phyloP scores from a whole-genome alignment of 1,284 basidiomycete genomes.

The Boletus albobrunnescens region DNA sequence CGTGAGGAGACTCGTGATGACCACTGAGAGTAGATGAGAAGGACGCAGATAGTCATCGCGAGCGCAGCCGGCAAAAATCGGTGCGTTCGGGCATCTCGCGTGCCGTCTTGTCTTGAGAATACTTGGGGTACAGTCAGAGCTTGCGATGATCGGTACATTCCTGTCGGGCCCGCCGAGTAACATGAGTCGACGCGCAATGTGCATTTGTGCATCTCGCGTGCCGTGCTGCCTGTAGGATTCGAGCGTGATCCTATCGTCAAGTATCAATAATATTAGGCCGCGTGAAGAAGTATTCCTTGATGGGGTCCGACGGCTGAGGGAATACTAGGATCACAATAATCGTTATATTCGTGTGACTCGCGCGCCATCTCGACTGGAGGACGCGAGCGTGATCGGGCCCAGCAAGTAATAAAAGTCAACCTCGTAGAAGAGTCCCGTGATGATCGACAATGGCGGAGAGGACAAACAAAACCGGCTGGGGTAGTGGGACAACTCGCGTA shows the following conservation, averaged over 20 bases:
- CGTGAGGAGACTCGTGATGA: background rate
- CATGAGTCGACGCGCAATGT: too few species aligned
- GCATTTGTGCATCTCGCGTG: background rate
- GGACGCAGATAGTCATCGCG: too few species aligned
- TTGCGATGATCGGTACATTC: too few species aligned
- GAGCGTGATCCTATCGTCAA: background rate
- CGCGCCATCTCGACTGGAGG: background rate
- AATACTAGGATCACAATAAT: background rate
- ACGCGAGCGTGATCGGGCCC: background rate
- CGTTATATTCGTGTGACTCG: conserved; percentile 4
- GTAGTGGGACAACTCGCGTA: conserved; percentile 8
- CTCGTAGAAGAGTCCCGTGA: too few species aligned
- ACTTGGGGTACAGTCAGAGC: too few species aligned
- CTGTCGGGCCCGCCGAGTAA: too few species aligned
- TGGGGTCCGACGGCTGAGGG: background rate
- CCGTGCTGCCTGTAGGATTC: background rate
- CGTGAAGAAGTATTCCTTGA: background rate
- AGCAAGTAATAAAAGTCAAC: background rate
- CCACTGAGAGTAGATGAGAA: too few species aligned
- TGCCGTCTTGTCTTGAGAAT: background rate
- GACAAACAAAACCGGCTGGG: too few species aligned
- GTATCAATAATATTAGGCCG: background rate
- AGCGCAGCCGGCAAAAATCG: too few species aligned
- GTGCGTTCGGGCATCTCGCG: background rate
- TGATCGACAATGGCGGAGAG: too few species aligned